Base-by-base conservation (phyloP, 2,329 filamentous ascomycete species). In the Orbilia ellipsospora region DNA sequence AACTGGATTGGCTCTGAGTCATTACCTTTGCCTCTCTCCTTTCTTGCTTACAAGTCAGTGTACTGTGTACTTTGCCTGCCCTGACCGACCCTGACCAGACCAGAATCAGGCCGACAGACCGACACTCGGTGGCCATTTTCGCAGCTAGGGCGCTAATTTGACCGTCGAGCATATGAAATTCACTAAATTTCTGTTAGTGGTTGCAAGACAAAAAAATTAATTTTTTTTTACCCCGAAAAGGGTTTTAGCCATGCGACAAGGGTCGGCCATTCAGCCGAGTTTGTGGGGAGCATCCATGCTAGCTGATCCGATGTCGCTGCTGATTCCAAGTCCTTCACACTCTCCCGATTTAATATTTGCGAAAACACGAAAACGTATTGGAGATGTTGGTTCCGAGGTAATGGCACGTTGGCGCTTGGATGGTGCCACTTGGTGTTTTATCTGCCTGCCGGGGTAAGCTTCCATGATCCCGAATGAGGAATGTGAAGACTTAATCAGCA, bases 231-330 rank as follows among this genome's bases (percentile, higher is more conserved):
- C 60, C 57, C 64, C 64, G 59, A 44, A 64, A 69, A 59, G 59
- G 72, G 72, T 64, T 75, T 74, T 67, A 67, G 57, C 62, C 69
- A 66, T 61, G 62, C 63, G 86, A 84, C 85, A 87, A 86, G 79
- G n/a, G 18, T 79, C 83, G 70, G 77, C 80, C 80, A 81, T 81
- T 80, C 78, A 73, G 77, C 78, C 64, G 77, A 52, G 65, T 62
- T 72, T 77, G 70, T 66, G 61, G 70, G 59, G 70, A 62, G 40
- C 50, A 77, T 51, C 70, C 51, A 36, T 26, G 48, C 61, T 42
- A 42, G 36, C 42, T 52, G 44, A 66, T 72, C 73, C 73, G 73
- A 77, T 77, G 73, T 77, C 73, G 73, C 64, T 73, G 15, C 44
- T 31, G 48, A 31, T 31, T 50, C 40, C 40, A 48, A 60, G 36